A percentile compares a stretch with the other conserved stretches of the same genome.
Conservation (phyloP, 768 basidiomycete genomes). For the Boletus rubescentipes region DNA sequence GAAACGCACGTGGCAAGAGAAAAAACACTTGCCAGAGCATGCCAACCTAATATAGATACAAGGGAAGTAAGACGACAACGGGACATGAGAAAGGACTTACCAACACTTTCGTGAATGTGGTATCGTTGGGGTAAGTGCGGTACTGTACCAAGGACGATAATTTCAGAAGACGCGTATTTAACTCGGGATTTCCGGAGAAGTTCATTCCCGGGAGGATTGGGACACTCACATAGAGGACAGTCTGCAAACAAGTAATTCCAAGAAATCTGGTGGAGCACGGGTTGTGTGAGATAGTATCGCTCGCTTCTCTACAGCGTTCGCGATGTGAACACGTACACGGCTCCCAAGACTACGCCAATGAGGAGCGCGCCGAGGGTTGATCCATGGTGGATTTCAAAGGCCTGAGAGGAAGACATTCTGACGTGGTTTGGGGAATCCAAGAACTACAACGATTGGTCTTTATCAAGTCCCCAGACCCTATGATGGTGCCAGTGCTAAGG, state of each 20-base stretch:
- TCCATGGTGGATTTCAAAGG: background rate
- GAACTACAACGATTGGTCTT: background rate
- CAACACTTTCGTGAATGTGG: background rate
- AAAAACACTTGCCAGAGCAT: background rate
- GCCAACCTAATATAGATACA: background rate
- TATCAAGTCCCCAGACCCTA: background rate
- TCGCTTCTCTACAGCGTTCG: no score
- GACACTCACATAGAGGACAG: background rate
- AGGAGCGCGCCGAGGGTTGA: conserved; percentile 4
- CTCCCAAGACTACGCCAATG: background rate
- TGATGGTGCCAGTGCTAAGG: background rate
- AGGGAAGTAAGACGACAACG: background rate
- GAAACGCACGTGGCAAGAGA: background rate
- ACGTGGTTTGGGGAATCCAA: background rate
- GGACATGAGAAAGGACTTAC: background rate
- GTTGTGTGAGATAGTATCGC: background rate
- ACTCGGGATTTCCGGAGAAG: background rate
- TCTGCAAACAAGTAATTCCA: conserved; percentile 3
- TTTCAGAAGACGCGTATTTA: background rate
- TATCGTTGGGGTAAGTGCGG: background rate
- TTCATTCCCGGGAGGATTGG: no score
- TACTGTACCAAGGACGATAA: background rate
- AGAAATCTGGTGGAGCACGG: background rate
- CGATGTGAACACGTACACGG: background rate
- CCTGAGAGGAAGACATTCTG: background rate